Evolutionary conservation across 768 basidiomycete genomes (phyloP).

Genomic region (Imleria badia): DNA sequence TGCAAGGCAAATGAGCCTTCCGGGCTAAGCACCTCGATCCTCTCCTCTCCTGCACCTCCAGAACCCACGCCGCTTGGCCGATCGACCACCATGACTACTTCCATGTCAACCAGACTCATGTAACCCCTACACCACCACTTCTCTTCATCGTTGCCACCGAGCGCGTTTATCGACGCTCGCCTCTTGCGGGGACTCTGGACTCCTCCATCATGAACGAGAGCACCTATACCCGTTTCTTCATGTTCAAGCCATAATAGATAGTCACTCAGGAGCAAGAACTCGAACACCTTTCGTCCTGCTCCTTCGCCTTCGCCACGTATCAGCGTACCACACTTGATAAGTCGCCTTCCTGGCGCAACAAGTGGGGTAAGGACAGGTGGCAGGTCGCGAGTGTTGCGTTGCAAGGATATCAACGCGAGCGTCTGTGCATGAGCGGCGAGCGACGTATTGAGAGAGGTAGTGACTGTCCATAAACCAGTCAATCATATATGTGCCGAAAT

Average conservation of each 20-base stretch:
- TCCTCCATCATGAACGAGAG: conserved; percentile 19
- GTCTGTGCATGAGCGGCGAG: conserved; percentile 78
- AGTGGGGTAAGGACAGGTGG: conserved; percentile 78
- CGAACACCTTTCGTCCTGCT: conserved; percentile 41
- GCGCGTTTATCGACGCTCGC: conserved; percentile 16
- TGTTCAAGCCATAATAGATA: conserved; percentile 73
- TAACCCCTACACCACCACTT: conserved; percentile 73
- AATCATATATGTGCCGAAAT: not conserved
- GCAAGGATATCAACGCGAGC: conserved; percentile 72
- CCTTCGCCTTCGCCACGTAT: conserved; percentile 49
- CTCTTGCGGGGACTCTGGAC: conserved; percentile 18
- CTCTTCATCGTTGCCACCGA: conserved; percentile 50
- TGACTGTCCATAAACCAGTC: conserved; percentile 49
- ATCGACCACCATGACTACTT: conserved; percentile 57
- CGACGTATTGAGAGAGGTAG: conserved; percentile 72
- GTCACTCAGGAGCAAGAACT: conserved; percentile 83
- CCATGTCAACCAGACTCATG: conserved; percentile 69
- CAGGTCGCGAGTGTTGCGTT: conserved; percentile 72
- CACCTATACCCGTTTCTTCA: conserved; percentile 38
- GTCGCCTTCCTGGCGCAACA: conserved; percentile 74
- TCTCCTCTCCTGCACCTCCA: conserved; percentile 43
- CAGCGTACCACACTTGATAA: conserved; percentile 67
- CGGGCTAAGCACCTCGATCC: conserved; percentile 75
- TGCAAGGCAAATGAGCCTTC: conserved; percentile 75
- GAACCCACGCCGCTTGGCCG: conserved; percentile 19